Evolutionary conservation across 129 eudicot species (phyloP), one percentile per base, ranked within the genome.

Genomic region (Chrysanthemum lavandulifolium): DNA sequence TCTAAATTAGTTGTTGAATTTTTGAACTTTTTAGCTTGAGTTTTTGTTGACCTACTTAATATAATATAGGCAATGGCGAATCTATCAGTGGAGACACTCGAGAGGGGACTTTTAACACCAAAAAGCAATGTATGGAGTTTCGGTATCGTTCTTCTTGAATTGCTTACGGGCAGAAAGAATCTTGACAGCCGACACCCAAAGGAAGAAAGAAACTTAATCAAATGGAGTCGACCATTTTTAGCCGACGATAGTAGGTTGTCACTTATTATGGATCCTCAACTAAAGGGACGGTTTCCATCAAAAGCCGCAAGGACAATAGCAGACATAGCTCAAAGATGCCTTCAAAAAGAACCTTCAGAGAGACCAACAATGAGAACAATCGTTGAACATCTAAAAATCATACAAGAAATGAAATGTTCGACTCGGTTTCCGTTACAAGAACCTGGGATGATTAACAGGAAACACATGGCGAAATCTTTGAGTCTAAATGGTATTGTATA

Each of bases 91-190:
- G 93, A 94, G 85, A 90, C 97, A 13, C 81, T 88, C 16, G 97
- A 94, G 84, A 86, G 84, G 73, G 98, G 93, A 18, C 71, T 90
- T 65, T 83, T 90, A 53, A 94, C 98, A 23, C 98, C 98, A 0
- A 94, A 94, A 81, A 94, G 96, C 76, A 90, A 88, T 19, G 98
- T 94, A 33, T 94, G 95, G 91, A 90, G 98, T 76, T 94, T 90
- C 11, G 98, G 98, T 10, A 90, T 94, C 5, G 81, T 94, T 61
- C 93, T 94, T 29, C 97, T 94, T 13, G 98, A 94, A 69, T 66
- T 94, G 72, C 93, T 94, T 14, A 94, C 97, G 0, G 98, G 98
- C 48, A 74, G 93, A 67, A 88, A 82, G 72, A 94, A 94, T 65
- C 88, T 87, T 2, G 98, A 88, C 64, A 84, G 85, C 72, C 85